A percentile compares a stretch with the other conserved stretches of the same genome.
These are phyloP conservation scores for Limonium bicolor DNA, from an alignment of 148 eudicot genomes.

Conservation along the genomic window DNA sequence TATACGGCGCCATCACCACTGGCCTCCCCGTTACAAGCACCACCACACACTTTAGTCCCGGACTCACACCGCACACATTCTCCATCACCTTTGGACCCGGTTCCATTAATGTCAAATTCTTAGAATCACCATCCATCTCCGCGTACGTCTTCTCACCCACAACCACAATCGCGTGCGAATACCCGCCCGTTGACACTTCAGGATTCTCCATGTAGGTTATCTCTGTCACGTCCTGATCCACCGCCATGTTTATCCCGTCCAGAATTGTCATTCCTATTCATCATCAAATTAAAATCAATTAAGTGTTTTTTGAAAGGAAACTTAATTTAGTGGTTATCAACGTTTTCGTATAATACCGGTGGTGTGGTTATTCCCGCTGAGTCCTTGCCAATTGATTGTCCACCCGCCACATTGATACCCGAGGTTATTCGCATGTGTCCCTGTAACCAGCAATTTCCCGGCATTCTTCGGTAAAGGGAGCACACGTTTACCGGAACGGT, in stretches of 20 bases:
- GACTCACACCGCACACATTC: constrained; percentile 23
- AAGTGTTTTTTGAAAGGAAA: not conserved
- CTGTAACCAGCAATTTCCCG: constrained; percentile 19
- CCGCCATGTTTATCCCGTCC: constrained; percentile 9
- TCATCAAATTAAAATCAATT: not conserved
- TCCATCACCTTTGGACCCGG: constrained; percentile 17
- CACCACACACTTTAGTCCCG: constrained; percentile 34
- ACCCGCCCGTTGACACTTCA: constrained; percentile 16
- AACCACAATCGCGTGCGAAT: constrained; percentile 33
- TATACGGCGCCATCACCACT: constrained; percentile 31
- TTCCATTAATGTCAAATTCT: constrained; percentile 23
- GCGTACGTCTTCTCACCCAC: constrained; percentile 41
- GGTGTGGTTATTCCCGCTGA: constrained; percentile 16
- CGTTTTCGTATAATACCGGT: too few species aligned
- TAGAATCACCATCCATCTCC: constrained; percentile 26
- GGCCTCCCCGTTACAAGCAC: constrained; percentile 33
- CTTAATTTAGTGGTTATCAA: not conserved
- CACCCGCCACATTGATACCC: constrained; percentile 31
- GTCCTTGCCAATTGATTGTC: constrained; percentile 22
- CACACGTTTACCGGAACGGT: constrained; percentile 12
- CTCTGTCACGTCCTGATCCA: constrained; percentile 9
- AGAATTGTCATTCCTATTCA: constrained; percentile 14
- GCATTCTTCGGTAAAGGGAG: constrained; percentile 21
- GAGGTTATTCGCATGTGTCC: constrained; percentile 18
- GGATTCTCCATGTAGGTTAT: constrained; percentile 15